A percentile compares a stretch with the other conserved stretches of the same genome.
These are phyloP conservation scores for Antarctomyces pellizariae DNA, from an alignment of 495 filamentous ascomycete species.

Conservation along the genomic window DNA sequence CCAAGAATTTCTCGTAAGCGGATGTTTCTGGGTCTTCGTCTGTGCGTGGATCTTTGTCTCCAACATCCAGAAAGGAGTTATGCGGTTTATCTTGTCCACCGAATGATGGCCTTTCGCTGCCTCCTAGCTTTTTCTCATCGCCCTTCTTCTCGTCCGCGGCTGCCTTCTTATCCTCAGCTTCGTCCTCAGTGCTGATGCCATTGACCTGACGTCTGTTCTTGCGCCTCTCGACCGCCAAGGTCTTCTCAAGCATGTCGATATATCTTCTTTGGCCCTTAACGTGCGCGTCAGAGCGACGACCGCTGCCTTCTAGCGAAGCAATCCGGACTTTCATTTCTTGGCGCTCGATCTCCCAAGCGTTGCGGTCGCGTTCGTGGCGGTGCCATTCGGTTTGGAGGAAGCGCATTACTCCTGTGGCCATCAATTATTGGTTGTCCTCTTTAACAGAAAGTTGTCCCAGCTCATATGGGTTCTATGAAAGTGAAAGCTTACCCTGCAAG, in stretches of 20 bases:
- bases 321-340: conserved; percentile 98
- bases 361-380: conserved; percentile 88
- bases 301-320: conserved; percentile 79
- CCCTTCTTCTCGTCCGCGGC: conserved; percentile 23
- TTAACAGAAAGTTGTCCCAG: background rate
- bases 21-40: conserved; percentile 30
- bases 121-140: conserved; percentile 8
- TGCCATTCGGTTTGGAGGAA: conserved; percentile 99
- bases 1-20: conserved; percentile 35
- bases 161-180: conserved; percentile 6
- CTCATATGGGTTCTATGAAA: background rate
- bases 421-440: conserved; percentile 3
- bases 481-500: conserved; percentile 58
- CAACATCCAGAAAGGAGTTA: conserved; percentile 18
- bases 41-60: conserved; percentile 8
- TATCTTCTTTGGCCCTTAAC: conserved; percentile 77
- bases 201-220: conserved; percentile 11
- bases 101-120: no score
- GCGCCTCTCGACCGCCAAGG: conserved; percentile 45
- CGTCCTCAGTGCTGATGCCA: conserved; percentile 18
- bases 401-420: conserved; percentile 72
- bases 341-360: conserved; percentile 96
- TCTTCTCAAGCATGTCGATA: conserved; percentile 72
- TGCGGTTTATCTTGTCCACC: conserved; percentile 15
- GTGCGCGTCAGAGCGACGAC: conserved; percentile 58